Percentiles rank a stretch among this genome's conserved stretches.
phyloP scores from a whole-genome alignment of 345 rosid genomes.

The Raphanus raphanistrum region DNA sequence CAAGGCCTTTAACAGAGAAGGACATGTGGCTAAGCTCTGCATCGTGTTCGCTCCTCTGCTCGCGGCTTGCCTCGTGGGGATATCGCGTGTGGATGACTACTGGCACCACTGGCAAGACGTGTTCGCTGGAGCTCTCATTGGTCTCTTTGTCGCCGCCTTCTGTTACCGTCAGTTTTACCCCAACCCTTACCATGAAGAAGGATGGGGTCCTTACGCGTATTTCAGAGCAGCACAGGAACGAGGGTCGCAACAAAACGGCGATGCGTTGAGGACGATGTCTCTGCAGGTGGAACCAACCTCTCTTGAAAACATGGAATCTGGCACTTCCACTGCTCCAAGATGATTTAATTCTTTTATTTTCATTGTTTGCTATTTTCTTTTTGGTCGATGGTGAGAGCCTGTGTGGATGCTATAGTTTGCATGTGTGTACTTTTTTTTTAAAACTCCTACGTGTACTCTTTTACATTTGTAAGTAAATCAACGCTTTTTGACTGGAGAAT shows the following conservation, averaged over 20 bases:
- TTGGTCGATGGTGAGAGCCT: neutral
- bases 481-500: neutral
- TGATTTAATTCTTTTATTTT: neutral
- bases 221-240: slow-evolving; percentile 53
- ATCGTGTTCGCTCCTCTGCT: slow-evolving; percentile 61
- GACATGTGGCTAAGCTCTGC: slow-evolving; percentile 82
- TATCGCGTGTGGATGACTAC: slow-evolving; percentile 86
- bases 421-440: too few species aligned
- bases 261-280: slow-evolving; percentile 34
- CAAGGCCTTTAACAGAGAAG: slow-evolving; percentile 63
- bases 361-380: slow-evolving; percentile 4
- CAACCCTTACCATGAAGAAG: slow-evolving; percentile 56
- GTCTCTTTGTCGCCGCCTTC: slow-evolving; percentile 53
- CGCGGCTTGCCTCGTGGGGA: slow-evolving; percentile 66
- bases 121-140: slow-evolving; percentile 75
- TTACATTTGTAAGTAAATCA: slow-evolving; percentile 9
- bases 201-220: slow-evolving; percentile 75
- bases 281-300: slow-evolving; percentile 18
- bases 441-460: neutral
- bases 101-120: slow-evolving; percentile 95
- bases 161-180: slow-evolving; percentile 72
- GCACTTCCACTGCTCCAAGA: slow-evolving; percentile 15
- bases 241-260: slow-evolving; percentile 22
- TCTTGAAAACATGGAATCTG: slow-evolving; percentile 39
- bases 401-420: slow-evolving; percentile 8